Evolutionary conservation across 225 moss, liverwort and hornwort species (phyloP).

Genomic region (Antitrichia curtipendula): DNA sequence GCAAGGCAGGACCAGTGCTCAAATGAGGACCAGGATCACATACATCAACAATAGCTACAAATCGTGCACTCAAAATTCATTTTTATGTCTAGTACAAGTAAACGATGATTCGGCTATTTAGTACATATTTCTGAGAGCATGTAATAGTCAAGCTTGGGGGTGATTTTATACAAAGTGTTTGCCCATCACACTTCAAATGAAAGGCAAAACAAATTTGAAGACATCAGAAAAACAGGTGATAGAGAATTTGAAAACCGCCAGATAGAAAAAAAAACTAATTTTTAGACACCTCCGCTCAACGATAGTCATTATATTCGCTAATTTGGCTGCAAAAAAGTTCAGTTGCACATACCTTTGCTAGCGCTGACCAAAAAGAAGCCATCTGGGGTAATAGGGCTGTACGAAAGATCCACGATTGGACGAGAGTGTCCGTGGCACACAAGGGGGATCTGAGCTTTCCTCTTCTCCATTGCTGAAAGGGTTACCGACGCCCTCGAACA

Average conservation of each 20-base stretch:
- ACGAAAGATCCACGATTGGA: slow-evolving; percentile 94
- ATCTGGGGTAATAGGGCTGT: slow-evolving; percentile 88
- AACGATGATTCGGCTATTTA: neutral
- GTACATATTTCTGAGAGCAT: neutral
- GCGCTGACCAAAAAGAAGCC: slow-evolving; percentile 98
- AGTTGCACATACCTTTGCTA: slow-evolving; percentile 61
- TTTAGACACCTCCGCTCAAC: neutral
- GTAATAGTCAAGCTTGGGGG: neutral
- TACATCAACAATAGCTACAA: neutral
- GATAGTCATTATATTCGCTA: neutral
- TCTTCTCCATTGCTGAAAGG: slow-evolving; percentile 66
- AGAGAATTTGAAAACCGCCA: too few species aligned
- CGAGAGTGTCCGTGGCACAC: slow-evolving; percentile 99
- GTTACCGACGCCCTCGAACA: neutral
- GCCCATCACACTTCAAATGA: neutral
- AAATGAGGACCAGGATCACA: neutral
- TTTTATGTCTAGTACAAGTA: neutral
- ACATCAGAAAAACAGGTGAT: neutral
- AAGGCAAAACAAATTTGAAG: neutral
- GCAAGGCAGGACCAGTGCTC: neutral
- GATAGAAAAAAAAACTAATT: neutral
- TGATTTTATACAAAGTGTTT: neutral
- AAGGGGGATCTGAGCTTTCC: slow-evolving; percentile 90
- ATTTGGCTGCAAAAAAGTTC: neutral
- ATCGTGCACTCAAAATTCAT: neutral